Evolutionary conservation across 148 eudicot genomes (phyloP).

Genomic region (Dianthus caryophyllus): DNA sequence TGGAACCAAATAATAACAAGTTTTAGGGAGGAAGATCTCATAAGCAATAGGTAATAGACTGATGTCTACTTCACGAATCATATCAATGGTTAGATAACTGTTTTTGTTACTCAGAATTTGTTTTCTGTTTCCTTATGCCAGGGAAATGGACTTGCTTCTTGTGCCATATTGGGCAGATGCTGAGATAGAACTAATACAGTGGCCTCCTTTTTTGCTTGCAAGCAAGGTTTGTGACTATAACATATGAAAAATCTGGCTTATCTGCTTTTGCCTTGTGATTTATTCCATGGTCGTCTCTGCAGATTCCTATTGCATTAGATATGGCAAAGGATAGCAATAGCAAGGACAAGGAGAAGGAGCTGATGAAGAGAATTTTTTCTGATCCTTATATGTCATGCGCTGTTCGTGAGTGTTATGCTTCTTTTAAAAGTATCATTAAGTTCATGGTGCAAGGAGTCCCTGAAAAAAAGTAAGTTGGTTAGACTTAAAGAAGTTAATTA

Average conservation of each 20-base stretch:
- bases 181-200: slow-evolving; percentile 75
- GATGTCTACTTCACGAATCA: background rate
- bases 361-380: slow-evolving; percentile 63
- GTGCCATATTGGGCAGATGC: slow-evolving; percentile 98
- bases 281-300: slow-evolving; percentile 10
- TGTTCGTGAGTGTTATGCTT: slow-evolving; percentile 86
- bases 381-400: slow-evolving; percentile 85
- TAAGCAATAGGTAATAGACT: slow-evolving; percentile 46
- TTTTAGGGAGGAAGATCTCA: slow-evolving; percentile 95
- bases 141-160: slow-evolving; percentile 94
- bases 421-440: slow-evolving; percentile 70
- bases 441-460: slow-evolving; percentile 58
- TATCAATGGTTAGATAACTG: background rate
- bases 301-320: slow-evolving; percentile 96
- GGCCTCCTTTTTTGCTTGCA: slow-evolving; percentile 97
- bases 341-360: slow-evolving; percentile 77
- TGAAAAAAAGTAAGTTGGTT: slow-evolving; percentile 66
- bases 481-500: slow-evolving; percentile 1
- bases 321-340: slow-evolving; percentile 93
- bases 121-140: slow-evolving; percentile 20
- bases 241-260: background rate
- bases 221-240: slow-evolving; percentile 44
- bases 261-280: slow-evolving; percentile 1
- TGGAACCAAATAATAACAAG: slow-evolving; percentile 97
- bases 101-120: background rate